Base-by-base conservation (phyloP, 352 stramenopile genomes). In the Phytophthora brassicae region DNA sequence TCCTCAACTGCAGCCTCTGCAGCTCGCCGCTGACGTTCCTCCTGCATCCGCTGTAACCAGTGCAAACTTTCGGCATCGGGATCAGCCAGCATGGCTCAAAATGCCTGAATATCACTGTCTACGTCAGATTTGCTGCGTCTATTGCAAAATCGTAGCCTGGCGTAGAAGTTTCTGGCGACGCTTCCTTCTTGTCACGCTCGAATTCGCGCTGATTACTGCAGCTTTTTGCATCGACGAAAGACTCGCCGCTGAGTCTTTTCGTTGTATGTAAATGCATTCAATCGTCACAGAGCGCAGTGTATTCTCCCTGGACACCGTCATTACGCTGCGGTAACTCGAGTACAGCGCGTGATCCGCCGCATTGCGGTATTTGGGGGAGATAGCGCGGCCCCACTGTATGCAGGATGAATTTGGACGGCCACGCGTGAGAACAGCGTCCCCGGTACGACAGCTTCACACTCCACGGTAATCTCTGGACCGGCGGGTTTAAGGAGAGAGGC, bases 371-470 rank as follows among this genome's bases (percentile, higher is more conserved):
- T 87, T 79, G 46, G 66, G n/a, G 53, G 44, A 88, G 75, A 72
- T 96, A 97, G n/a, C 84, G 72, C 7, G 89, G 89, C 16, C 80
- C 86, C 46, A 95, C 89, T 6, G 88, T 96, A 68, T 97, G 89
- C 50, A 96, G 75, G 31, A 92, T 75, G 54, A 79, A 89, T 48
- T 72, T 74, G 39, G 88, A 49, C 85, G 97, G 7, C 86, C 89
- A 20, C 81, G 75, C 11, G 89, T 96, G 43, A 92, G 61, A n/a
- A 92, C 79, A 11, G 88, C 77, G 29, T 96, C 86, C 24, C 87
- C 89, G 8, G 88, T 95, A 56, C 86, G 84, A 52, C 89, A 0
- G 82, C 70, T 9, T 72, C 67, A 60, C 85, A 95, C 59, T 92
- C 88, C 45, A 90, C 75, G 49, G 62, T 74, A 36, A 97, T 87